Evolutionary conservation across 2,329 filamentous ascomycete genomes (phyloP), one percentile per base, ranked within the genome.

Genomic region (Microcyclospora tardicrescens): DNA sequence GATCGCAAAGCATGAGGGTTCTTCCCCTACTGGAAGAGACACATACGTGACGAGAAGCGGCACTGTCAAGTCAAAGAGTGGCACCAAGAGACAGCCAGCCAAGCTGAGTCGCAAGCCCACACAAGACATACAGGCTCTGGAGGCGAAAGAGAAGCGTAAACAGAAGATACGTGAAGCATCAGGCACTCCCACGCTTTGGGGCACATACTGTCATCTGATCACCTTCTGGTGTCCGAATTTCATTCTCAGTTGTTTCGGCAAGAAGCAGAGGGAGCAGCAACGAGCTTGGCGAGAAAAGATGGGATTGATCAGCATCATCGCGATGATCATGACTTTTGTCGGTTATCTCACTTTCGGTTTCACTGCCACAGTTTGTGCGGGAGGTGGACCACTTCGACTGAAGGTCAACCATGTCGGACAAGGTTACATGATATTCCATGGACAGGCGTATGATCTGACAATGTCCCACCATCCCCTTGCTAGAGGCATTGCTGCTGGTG

Each of bases 221-320:
- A 98, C 91, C 0, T 95, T 96, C 55, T 96, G 91, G 87, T 82
- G 77, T 41, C 91, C 91, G 0, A 80, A 86, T 57, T 82, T 89
- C 44, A 63, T 95, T 19, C 68, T 98, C 39, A 75, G 73, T 48
- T 93, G 84, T 62, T 91, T 86, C 54, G 86, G 87, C 30, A 93
- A 83, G 69, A 77, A 78, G 6, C 73, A 83, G 34, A 91, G 83
- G 61, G 85, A 81, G 12, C 85, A 96, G 61, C 81, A 86, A 57
- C 75, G 85, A 54, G 91, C 91, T 2, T 98, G 91, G 91, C 77
- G 91, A 49, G 91, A 98, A 60, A 98, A 98, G 71, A 93, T 98
- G 70, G 91, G 91, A 2, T 66, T 98, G 42, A 84, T 95, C 64
- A 94, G 87, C 63, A 78, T 98, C 56, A 98, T 98, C 57, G 57